Evolutionary conservation across 140 eudicot genomes (phyloP).

Genomic region (Erigeron philadelphicus): DNA sequence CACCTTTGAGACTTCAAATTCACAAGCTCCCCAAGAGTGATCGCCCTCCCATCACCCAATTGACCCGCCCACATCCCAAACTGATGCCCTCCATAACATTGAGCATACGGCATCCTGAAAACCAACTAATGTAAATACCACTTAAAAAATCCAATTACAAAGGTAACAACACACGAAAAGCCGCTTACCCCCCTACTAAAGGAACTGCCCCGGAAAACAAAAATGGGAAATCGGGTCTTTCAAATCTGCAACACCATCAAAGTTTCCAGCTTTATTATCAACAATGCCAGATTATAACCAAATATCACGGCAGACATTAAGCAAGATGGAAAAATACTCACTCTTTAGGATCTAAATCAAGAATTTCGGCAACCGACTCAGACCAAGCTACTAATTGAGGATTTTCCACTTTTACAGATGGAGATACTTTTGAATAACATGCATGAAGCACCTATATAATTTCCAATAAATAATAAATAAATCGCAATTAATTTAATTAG

Average conservation of each 20-base stretch:
- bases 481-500: neutral
- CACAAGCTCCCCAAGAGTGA: conserved; percentile 79
- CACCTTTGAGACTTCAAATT: conserved; percentile 71
- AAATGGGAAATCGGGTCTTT: conserved; percentile 76
- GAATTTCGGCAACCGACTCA: conserved; percentile 73
- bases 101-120: conserved; percentile 75
- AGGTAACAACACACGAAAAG: neutral
- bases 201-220: conserved; percentile 78
- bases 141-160: neutral
- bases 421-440: conserved; percentile 81
- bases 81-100: conserved; percentile 98
- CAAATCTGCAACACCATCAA: conserved; percentile 50
- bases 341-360: conserved; percentile 87
- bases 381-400: conserved; percentile 99
- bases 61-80: conserved; percentile 99
- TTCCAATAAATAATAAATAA: neutral
- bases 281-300: neutral
- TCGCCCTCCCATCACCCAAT: conserved; percentile 97
- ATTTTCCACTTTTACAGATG: conserved; percentile 84
- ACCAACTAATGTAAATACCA: neutral
- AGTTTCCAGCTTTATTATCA: neutral
- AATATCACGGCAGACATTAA: neutral
- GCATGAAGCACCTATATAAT: conserved; percentile 63
- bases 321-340: conserved; percentile 25
- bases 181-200: conserved; percentile 71